Evolutionary conservation across 1,139 yeast species (phyloP).

Genomic region (Nadsonia starkeyi-henricii): DNA sequence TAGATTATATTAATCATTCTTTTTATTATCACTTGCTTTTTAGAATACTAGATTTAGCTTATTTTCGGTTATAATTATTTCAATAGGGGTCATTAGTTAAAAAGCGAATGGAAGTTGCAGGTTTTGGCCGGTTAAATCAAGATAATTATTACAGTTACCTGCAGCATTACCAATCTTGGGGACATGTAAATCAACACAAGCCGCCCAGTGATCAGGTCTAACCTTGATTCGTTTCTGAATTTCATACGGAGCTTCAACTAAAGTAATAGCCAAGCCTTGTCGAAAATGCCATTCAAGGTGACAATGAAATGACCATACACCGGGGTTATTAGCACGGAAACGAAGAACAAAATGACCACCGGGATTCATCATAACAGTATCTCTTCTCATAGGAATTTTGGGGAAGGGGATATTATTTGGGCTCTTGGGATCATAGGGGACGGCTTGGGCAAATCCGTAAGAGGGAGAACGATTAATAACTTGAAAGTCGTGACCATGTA

Average conservation of each 20-base stretch:
- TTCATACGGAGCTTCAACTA: slow-evolving; percentile 56
- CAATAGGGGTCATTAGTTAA: no score
- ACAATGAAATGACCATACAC: slow-evolving; percentile 84
- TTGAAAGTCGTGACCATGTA: slow-evolving; percentile 74
- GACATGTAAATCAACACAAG: slow-evolving; percentile 40
- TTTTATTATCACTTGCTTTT: no score
- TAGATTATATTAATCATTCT: no score
- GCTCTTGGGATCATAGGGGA: slow-evolving; percentile 26
- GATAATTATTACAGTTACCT: slow-evolving; percentile 43
- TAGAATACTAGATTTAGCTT: no score
- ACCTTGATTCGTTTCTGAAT: slow-evolving; percentile 34
- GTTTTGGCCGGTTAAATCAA: slow-evolving; percentile 57
- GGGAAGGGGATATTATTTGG: slow-evolving; percentile 41
- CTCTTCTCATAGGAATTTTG: slow-evolving; percentile 50
- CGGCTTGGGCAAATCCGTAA: slow-evolving; percentile 32
- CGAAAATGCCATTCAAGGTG: slow-evolving; percentile 58
- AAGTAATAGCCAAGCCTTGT: slow-evolving; percentile 59
- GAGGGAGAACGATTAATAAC: slow-evolving; percentile 41
- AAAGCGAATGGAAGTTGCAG: no score
- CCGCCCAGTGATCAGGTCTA: slow-evolving; percentile 41
- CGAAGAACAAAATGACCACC: slow-evolving; percentile 47
- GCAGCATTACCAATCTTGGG: slow-evolving; percentile 67
- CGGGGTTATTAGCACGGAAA: slow-evolving; percentile 66
- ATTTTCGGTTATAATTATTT: no score
- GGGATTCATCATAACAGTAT: slow-evolving; percentile 49